Conservation (phyloP, 2,329 filamentous ascomycete species). For the Amesomyces nigricolor region DNA sequence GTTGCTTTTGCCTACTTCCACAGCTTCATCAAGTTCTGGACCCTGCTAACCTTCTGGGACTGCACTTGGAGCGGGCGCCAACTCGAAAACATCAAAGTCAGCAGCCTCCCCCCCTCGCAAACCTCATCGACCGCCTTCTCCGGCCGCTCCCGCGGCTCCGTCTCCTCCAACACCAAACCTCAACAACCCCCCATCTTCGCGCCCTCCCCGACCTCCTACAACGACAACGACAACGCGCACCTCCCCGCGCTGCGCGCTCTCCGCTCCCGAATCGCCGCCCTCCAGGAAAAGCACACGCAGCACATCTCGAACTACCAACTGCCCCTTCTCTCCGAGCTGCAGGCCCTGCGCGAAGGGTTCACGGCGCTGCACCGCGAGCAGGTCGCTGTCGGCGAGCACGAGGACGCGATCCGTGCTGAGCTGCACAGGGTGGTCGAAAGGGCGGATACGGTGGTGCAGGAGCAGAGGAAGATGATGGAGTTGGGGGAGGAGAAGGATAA, state of each 20-base stretch:
- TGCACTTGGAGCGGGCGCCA: slow-evolving; percentile 39
- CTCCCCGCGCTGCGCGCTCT: not conserved
- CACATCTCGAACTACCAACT: not conserved
- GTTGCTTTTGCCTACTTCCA: slow-evolving; percentile 54
- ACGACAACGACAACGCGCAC: not conserved
- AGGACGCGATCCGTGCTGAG: not conserved
- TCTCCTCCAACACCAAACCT: not conserved
- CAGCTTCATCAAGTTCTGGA: slow-evolving; percentile 52
- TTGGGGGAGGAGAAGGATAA: not conserved
- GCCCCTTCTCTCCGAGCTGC: not conserved
- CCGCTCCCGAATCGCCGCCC: not conserved
- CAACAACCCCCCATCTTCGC: not conserved
- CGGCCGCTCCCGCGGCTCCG: not conserved
- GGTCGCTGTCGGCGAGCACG: not conserved
- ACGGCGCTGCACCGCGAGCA: not conserved
- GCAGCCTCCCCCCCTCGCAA: too few species aligned
- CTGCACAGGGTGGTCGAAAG: not conserved
- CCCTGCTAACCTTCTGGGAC: slow-evolving; percentile 47
- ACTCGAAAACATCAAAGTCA: slow-evolving; percentile 23
- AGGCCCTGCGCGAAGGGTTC: not conserved
- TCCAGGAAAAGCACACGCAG: not conserved
- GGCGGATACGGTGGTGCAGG: not conserved
- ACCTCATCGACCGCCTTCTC: not conserved
- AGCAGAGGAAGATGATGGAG: not conserved
- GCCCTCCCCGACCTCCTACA: not conserved